Percentiles rank a stretch among this genome's conserved stretches.
Evolutionary conservation across 306 rosid species (phyloP).

Genomic region (Corylus avellana): DNA sequence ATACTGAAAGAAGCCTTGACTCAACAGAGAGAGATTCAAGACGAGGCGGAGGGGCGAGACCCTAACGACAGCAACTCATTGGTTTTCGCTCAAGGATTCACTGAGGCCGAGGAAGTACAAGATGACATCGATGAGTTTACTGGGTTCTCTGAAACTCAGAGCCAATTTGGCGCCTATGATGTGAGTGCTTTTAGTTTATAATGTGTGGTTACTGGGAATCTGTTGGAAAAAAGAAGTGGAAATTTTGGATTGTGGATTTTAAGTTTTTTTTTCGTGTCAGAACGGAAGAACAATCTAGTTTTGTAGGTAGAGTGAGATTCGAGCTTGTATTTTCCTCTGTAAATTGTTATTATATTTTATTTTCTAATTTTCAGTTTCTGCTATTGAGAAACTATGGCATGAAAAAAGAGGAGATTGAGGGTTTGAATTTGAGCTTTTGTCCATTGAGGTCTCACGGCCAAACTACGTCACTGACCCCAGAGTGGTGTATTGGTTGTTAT

Average conservation of each 20-base stretch:
- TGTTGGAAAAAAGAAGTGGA: background rate
- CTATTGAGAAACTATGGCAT: background rate
- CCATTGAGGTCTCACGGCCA: background rate
- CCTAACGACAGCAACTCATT: conserved; percentile 25
- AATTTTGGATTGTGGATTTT: background rate
- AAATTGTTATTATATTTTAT: background rate
- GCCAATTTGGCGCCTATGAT: conserved; percentile 42
- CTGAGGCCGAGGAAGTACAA: conserved; percentile 31
- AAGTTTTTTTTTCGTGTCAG: background rate
- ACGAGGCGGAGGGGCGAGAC: conserved; percentile 33
- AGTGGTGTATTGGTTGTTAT: background rate
- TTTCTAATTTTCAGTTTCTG: background rate
- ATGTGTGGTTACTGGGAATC: background rate
- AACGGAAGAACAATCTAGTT: background rate
- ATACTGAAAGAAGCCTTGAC: conserved; percentile 72
- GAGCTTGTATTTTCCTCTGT: background rate
- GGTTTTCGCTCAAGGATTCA: conserved; percentile 21
- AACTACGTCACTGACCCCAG: background rate
- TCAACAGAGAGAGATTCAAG: conserved; percentile 71
- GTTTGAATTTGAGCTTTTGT: too few species aligned
- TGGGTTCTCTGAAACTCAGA: conserved; percentile 64
- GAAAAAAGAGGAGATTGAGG: background rate
- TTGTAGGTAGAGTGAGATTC: background rate
- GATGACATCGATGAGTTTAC: conserved; percentile 59
- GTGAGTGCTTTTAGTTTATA: conserved; percentile 31